Conservation (phyloP, 2,329 filamentous ascomycete species). For the Diaporthe helianthi region DNA sequence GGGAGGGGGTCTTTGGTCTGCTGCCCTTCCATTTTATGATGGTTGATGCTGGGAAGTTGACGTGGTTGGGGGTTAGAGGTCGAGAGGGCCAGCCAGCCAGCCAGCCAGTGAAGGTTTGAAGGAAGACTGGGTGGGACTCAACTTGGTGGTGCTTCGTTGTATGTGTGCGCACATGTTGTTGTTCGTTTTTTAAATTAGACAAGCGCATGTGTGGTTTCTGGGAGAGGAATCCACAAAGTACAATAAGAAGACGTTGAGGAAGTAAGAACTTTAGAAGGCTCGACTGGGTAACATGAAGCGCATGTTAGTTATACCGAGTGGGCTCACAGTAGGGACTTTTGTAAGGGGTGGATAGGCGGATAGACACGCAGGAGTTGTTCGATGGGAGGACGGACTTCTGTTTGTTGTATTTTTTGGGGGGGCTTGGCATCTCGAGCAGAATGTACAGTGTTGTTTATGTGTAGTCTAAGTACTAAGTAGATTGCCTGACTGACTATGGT, state of each 20-base stretch:
- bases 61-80: neutral
- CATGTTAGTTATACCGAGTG: neutral
- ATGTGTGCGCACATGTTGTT: neutral
- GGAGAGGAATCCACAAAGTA: neutral
- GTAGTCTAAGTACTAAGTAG: too few species aligned
- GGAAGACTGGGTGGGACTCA: neutral
- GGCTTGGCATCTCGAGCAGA: conserved; percentile 9
- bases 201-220: neutral
- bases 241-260: neutral
- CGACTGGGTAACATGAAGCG: neutral
- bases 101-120: neutral
- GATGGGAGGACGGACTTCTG: neutral
- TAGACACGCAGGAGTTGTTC: neutral
- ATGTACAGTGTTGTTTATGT: conserved; percentile 21
- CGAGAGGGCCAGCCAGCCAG: neutral
- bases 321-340: neutral
- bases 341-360: neutral
- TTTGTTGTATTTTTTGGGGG: neutral
- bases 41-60: neutral
- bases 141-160: neutral
- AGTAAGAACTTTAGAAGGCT: too few species aligned
- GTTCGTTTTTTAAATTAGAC: conserved; percentile 15
- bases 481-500: conserved; percentile 9
- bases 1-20: neutral
- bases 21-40: neutral